phyloP scores from a whole-genome alignment of 108 stramenopile genomes.

The Skeletonema tropicum region DNA sequence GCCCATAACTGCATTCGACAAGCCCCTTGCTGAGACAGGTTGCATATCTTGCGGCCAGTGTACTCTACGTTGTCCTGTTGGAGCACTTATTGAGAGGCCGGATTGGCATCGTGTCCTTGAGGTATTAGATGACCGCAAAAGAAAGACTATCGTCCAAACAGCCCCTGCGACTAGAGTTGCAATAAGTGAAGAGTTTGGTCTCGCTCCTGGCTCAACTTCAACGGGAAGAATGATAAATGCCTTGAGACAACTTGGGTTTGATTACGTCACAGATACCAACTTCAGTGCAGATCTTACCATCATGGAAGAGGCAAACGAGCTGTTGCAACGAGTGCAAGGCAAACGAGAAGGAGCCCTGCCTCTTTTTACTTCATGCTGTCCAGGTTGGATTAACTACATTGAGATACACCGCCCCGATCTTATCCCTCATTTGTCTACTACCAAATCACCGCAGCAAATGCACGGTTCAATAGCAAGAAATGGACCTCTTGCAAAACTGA shows the following conservation, averaged over 20 bases:
- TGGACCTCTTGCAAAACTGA: conserved; percentile 24
- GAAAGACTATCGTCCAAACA: conserved; percentile 48
- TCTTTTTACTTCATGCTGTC: conserved; percentile 59
- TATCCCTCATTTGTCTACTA: conserved; percentile 54
- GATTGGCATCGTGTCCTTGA: conserved; percentile 52
- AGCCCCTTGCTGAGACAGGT: conserved; percentile 48
- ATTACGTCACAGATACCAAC: conserved; percentile 62
- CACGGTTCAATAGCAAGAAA: conserved; percentile 28
- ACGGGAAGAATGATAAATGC: conserved; percentile 49
- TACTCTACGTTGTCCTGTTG: conserved; percentile 50
- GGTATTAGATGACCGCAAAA: conserved; percentile 29
- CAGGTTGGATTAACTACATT: conserved; percentile 63
- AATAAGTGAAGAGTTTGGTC: conserved; percentile 54
- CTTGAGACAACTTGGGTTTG: conserved; percentile 47
- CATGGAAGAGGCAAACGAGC: conserved; percentile 64
- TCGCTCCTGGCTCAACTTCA: conserved; percentile 42
- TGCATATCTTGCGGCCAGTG: conserved; percentile 63
- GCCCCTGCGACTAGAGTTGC: conserved; percentile 58
- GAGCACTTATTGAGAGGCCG: conserved; percentile 53
- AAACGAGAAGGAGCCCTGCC: conserved; percentile 48
- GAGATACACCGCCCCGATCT: conserved; percentile 53
- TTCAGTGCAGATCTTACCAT: conserved; percentile 61
- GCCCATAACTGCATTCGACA: conserved; percentile 44
- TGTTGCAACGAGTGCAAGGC: conserved; percentile 44
- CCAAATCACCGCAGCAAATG: conserved; percentile 44